A percentile compares a stretch with the other conserved stretches of the same genome.
phyloP scores from a whole-genome alignment of 2,329 filamentous ascomycete genomes.

The Blastomyces percursus region DNA sequence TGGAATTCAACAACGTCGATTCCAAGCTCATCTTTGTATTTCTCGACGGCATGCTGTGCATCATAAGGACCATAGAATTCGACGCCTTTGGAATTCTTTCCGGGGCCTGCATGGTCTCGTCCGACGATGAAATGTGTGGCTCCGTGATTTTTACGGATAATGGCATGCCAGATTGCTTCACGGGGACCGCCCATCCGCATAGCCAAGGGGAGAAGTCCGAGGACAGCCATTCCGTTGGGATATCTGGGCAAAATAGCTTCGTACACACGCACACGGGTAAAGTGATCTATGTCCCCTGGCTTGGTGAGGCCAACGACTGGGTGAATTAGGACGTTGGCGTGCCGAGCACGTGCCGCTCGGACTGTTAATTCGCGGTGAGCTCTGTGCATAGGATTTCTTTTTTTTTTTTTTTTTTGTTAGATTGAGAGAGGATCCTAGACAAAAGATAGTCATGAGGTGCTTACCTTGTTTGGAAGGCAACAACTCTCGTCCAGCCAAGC shows the following conservation, averaged over 20 bases:
- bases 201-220: slow-evolving; percentile 86
- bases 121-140: slow-evolving; percentile 99
- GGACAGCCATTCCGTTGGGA: slow-evolving; percentile 96
- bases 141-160: slow-evolving; percentile 99
- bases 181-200: slow-evolving; percentile 99
- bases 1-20: slow-evolving; percentile 99
- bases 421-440: neutral
- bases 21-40: slow-evolving; percentile 91
- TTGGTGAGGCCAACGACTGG: slow-evolving; percentile 97
- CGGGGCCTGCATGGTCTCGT: slow-evolving; percentile 93
- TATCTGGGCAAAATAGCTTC: slow-evolving; percentile 92
- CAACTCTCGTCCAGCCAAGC: slow-evolving; percentile 94
- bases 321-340: slow-evolving; percentile 98
- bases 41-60: slow-evolving; percentile 89
- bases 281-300: slow-evolving; percentile 98
- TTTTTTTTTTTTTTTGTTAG: neutral
- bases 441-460: slow-evolving; percentile 1
- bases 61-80: slow-evolving; percentile 99
- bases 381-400: slow-evolving; percentile 93
- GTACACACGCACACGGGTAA: slow-evolving; percentile 97
- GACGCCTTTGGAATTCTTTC: slow-evolving; percentile 93
- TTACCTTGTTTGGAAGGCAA: slow-evolving; percentile 84
- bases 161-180: slow-evolving; percentile 98
- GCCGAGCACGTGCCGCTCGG: slow-evolving; percentile 84
- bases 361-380: slow-evolving; percentile 97